These are phyloP conservation scores for Toxicodendron radicans DNA, from an alignment of 345 rosid genomes.

Conservation along the genomic window DNA sequence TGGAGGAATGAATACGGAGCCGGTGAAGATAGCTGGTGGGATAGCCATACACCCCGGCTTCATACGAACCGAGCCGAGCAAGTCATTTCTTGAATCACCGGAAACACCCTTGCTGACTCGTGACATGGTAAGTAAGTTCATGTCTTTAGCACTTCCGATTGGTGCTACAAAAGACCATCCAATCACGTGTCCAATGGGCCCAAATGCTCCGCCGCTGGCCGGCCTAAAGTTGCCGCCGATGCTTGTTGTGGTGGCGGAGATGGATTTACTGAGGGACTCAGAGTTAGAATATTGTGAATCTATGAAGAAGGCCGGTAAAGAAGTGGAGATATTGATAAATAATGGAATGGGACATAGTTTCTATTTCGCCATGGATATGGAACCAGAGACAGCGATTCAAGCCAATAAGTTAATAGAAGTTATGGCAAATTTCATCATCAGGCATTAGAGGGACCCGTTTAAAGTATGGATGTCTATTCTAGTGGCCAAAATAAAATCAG, in stretches of 20 bases:
- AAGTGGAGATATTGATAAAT: not conserved
- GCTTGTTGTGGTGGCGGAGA: conserved; percentile 4
- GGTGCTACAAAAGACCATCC: conserved; percentile 17
- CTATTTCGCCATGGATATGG: conserved; percentile 5
- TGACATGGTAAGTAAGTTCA: conserved; percentile 10
- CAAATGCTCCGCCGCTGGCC: not conserved
- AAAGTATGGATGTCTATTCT: too few species aligned
- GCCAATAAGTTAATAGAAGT: not conserved
- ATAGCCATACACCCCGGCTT: conserved; percentile 37
- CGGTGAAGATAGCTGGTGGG: conserved; percentile 26
- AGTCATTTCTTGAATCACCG: not conserved
- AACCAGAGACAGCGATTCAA: not conserved
- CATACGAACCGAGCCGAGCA: not conserved
- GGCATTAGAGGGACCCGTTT: not conserved
- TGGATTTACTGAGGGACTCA: conserved; percentile 1
- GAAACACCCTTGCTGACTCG: conserved; percentile 10
- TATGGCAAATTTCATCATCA: not conserved
- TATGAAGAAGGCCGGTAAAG: conserved; percentile 10
- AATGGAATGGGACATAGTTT: conserved; percentile 5
- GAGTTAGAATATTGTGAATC: conserved; percentile 11
- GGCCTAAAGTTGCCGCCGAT: not conserved
- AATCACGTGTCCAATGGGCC: conserved; percentile 10
- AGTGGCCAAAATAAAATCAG: too few species aligned
- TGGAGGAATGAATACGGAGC: conserved; percentile 14
- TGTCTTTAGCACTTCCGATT: not conserved